Percentiles rank a stretch among this genome's conserved stretches.
Evolutionary conservation across 148 eudicot species (phyloP).

Genomic region (Polygonum aviculare): DNA sequence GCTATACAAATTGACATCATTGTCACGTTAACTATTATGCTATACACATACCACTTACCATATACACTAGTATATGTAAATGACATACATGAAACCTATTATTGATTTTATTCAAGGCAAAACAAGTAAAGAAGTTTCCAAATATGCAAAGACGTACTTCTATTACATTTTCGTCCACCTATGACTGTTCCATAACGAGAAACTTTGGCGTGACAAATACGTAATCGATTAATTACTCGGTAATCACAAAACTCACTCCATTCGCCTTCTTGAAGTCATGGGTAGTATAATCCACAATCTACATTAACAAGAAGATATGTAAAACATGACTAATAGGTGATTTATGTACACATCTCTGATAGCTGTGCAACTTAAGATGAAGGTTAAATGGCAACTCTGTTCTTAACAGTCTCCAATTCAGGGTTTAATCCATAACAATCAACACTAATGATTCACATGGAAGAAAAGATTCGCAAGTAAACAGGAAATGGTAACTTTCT

Average conservation of each 20-base stretch:
- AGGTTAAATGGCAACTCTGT: background rate
- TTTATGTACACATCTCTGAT: background rate
- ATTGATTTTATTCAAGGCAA: background rate
- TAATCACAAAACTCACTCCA: background rate
- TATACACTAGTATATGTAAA: background rate
- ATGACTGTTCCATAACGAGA: background rate
- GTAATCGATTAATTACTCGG: background rate
- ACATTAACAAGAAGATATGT: background rate
- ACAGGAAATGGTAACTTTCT: no score
- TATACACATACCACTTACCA: background rate
- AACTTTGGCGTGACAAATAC: background rate
- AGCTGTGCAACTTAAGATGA: background rate
- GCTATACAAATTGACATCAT: background rate
- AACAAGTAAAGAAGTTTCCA: background rate
- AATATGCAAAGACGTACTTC: background rate
- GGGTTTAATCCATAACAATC: background rate
- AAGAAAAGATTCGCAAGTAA: no score
- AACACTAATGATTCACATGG: no score
- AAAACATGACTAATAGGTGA: background rate
- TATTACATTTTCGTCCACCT: background rate
- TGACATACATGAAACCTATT: background rate
- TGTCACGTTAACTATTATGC: background rate
- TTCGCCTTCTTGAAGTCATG: background rate
- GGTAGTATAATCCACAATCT: background rate
- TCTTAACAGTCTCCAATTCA: background rate